Conservation (phyloP, 495 filamentous ascomycete genomes). For the Aspergillus nidulans region DNA sequence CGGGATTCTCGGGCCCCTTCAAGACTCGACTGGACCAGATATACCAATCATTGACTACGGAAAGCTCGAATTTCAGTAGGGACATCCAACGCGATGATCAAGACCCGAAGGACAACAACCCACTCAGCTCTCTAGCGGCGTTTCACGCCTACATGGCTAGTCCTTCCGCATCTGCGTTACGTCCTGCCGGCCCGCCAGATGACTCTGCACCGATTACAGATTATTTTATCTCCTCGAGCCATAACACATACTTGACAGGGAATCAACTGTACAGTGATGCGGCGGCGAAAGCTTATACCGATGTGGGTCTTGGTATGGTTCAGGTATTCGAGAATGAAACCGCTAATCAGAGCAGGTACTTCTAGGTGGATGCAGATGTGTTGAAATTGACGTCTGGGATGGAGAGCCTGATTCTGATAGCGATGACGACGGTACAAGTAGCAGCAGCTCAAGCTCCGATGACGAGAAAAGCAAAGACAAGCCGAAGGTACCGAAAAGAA, state of each 20-base stretch:
- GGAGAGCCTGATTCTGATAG: conserved; percentile 52
- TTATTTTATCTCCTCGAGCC: conserved; percentile 89
- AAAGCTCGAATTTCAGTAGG: conserved; percentile 19
- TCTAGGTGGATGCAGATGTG: conserved; percentile 78
- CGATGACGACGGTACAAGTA: conserved; percentile 25
- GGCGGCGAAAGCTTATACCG: conserved; percentile 76
- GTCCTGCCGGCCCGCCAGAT: conserved; percentile 40
- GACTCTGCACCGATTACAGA: conserved; percentile 66
- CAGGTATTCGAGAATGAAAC: neutral
- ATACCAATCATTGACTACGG: conserved; percentile 23
- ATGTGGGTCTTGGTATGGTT: conserved; percentile 45
- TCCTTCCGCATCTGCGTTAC: conserved; percentile 41
- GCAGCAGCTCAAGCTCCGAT: conserved; percentile 25
- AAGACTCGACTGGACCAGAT: conserved; percentile 30
- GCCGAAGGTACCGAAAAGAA: conserved; percentile 15
- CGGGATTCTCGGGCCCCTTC: conserved; percentile 27
- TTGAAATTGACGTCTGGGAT: conserved; percentile 96
- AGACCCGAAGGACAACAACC: conserved; percentile 9
- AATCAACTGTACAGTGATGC: conserved; percentile 86
- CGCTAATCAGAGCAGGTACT: conserved; percentile 49
- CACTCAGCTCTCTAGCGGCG: conserved; percentile 37
- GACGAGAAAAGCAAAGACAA: conserved; percentile 18
- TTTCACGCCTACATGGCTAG: conserved; percentile 62
- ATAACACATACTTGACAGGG: conserved; percentile 92
- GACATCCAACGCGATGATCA: conserved; percentile 25